A percentile compares a stretch with the other conserved stretches of the same genome.
Conservation (phyloP, 2,329 filamentous ascomycete species). For the Talaromyces rugulosus region DNA sequence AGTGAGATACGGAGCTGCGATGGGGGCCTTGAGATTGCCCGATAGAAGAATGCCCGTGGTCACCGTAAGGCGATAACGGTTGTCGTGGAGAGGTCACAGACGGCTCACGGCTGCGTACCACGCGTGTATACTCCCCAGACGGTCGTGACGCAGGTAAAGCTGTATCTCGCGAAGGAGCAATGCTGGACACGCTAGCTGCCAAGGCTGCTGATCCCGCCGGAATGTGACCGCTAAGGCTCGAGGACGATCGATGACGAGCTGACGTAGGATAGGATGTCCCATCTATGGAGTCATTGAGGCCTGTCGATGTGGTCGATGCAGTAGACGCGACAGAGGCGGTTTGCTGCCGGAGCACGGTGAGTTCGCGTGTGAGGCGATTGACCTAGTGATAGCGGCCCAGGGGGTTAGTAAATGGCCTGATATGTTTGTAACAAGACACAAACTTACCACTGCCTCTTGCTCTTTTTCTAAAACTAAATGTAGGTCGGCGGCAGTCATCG, state of each 20-base stretch:
- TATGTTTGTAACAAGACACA: background rate
- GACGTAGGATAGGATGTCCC: conserved; percentile 50
- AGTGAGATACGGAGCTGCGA: conserved; percentile 26
- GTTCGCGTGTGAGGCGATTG: conserved; percentile 86
- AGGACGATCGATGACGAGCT: conserved; percentile 54
- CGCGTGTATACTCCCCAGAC: conserved; percentile 24
- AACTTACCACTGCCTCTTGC: conserved; percentile 81
- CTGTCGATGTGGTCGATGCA: conserved; percentile 52
- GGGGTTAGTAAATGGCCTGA: background rate
- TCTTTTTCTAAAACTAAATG: conserved; percentile 90
- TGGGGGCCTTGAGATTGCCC: conserved; percentile 14
- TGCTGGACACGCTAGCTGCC: conserved; percentile 37
- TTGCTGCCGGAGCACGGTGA: conserved; percentile 73
- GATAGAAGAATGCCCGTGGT: conserved; percentile 24
- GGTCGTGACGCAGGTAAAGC: conserved; percentile 24
- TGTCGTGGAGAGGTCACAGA: conserved; percentile 38
- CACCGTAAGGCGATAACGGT: conserved; percentile 27
- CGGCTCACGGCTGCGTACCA: conserved; percentile 37
- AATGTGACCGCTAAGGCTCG: conserved; percentile 48
- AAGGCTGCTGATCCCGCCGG: conserved; percentile 31
- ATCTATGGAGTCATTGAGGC: conserved; percentile 46
- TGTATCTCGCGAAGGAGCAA: conserved; percentile 40
- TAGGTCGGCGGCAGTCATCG: conserved; percentile 82
- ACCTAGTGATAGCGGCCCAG: conserved; percentile 53
- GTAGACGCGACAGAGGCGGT: conserved; percentile 61